Conservation (phyloP, 805 yeast genomes). For the Kuraishia molischiana region DNA sequence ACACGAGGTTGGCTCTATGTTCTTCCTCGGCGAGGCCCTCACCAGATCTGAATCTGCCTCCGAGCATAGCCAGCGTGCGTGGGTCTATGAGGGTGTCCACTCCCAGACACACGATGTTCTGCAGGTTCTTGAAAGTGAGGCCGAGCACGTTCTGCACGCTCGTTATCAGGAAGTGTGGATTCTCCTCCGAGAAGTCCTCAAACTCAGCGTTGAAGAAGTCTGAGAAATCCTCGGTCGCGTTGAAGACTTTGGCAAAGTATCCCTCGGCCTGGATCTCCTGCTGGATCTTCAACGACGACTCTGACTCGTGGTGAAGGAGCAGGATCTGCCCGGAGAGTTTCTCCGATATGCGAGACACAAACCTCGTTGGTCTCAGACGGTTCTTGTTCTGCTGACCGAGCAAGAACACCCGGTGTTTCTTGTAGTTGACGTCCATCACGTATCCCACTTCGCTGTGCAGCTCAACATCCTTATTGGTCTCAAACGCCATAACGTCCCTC, state of each 20-base stretch:
- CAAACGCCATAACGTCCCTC: not conserved
- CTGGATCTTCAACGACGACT: not conserved
- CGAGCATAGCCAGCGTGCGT: constrained; percentile 11
- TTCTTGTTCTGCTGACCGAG: not conserved
- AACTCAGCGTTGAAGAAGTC: constrained; percentile 7
- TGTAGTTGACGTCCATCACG: not conserved
- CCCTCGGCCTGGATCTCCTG: not conserved
- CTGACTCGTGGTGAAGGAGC: constrained; percentile 1
- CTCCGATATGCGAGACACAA: not conserved
- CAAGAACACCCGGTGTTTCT: not conserved
- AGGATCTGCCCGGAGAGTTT: not conserved
- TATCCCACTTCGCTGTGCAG: not conserved
- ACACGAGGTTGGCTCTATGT: constrained; percentile 6
- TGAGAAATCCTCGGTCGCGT: not conserved
- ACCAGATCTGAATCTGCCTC: constrained; percentile 16
- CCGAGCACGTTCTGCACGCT: constrained; percentile 16
- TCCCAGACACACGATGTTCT: constrained; percentile 19
- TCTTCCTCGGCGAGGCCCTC: too few relatives aligned
- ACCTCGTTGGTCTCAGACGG: not conserved
- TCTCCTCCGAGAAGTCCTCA: constrained; percentile 9
- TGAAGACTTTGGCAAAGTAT: not conserved
- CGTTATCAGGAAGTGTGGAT: constrained; percentile 13
- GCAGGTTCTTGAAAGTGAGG: constrained; percentile 15
- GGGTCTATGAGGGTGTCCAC: constrained; percentile 17
- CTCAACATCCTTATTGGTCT: not conserved